Evolutionary conservation across 345 rosid genomes (phyloP), one percentile per base, ranked within the genome.

Genomic region (Anacardium occidentale): DNA sequence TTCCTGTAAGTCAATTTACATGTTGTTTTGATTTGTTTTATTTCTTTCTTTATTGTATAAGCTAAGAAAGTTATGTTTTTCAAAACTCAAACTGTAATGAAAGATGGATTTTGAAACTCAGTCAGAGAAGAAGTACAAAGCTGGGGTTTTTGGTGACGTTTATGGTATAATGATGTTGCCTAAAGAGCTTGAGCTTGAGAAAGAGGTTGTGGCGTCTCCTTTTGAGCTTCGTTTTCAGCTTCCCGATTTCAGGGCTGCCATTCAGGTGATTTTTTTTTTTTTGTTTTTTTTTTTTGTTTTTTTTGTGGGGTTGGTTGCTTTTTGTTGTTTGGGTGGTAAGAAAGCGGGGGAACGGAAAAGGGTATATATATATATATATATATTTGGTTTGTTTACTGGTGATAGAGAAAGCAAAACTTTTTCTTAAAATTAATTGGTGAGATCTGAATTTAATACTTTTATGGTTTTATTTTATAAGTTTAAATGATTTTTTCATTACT

Each of bases 201-300:
- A 90, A 66, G 84, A 77, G 74, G 21, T 74, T 74, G 32, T 77
- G 68, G 59, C 83, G 74, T 71, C 87, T 71, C 77, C 88, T 63
- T 73, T 84, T 64, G 85, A 86, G 66, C 83, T 83, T 42, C 93
- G 87, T 8, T 80, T 84, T 78, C 95, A 84, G 66, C 71, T 85
- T 22, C 95, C 97, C 68, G 90, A 90, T 78, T 75, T 91, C 10
- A 75, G 78, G 32, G 79, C 69, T 52, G 82, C 86, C 66, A 34
- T 89, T 44, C 81, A 79, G 69, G 95, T 92, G 48, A 72, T 84
- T 74, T 67, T 57, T 55, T 54, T 14, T 45, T 22, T 15, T 25
- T n/a, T 44, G 12, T 18, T 1, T 21, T 11, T 55, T 34, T 84
- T 74, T 67, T 57, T 55, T 54, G 11, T 45, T 22, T 15, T 57